A percentile compares a stretch with the other conserved stretches of the same genome.
Conservation (phyloP, 2,329 filamentous ascomycete genomes). For the Pseudogymnoascus sp. region DNA sequence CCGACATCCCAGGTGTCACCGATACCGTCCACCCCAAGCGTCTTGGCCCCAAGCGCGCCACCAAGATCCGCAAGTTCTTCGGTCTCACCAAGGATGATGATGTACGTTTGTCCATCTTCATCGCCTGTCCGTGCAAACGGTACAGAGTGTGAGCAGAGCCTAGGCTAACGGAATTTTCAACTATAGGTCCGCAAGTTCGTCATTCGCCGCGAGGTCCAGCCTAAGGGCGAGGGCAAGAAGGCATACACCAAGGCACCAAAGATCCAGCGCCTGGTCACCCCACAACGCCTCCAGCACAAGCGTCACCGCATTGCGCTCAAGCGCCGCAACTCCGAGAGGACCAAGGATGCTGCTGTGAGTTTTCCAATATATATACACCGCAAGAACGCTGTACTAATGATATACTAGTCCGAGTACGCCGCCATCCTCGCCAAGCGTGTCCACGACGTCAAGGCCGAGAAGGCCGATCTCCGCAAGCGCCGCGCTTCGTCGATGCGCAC, state of each 20-base stretch:
- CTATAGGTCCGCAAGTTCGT: constrained; percentile 96
- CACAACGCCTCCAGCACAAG: constrained; percentile 99
- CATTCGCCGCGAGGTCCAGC: constrained; percentile 95
- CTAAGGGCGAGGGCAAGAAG: constrained; percentile 95
- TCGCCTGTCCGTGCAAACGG: constrained; percentile 52
- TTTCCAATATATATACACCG: constrained; percentile 8
- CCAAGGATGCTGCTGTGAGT: constrained; percentile 98
- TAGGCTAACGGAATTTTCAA: constrained; percentile 24
- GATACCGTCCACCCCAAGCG: constrained; percentile 98
- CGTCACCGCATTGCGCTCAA: constrained; percentile 96
- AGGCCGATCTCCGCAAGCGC: constrained; percentile 92
- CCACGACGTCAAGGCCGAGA: constrained; percentile 87
- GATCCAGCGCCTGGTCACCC: constrained; percentile 99
- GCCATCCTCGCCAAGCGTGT: constrained; percentile 96
- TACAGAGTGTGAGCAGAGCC: constrained; percentile 50
- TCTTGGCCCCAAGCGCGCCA: constrained; percentile 98
- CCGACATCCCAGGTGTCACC: constrained; percentile 90
- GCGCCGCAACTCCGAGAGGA: constrained; percentile 92
- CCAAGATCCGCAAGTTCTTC: constrained; percentile 99
- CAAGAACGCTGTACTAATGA: constrained; percentile 28
- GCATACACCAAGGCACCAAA: constrained; percentile 99
- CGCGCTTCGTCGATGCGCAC: constrained; percentile 88
- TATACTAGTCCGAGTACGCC: constrained; percentile 81
- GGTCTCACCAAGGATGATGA: constrained; percentile 99
- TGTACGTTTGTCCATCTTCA: constrained; percentile 71